Evolutionary conservation across 1,284 basidiomycete genomes (phyloP).

Genomic region (Ceratobasidium papillatum): DNA sequence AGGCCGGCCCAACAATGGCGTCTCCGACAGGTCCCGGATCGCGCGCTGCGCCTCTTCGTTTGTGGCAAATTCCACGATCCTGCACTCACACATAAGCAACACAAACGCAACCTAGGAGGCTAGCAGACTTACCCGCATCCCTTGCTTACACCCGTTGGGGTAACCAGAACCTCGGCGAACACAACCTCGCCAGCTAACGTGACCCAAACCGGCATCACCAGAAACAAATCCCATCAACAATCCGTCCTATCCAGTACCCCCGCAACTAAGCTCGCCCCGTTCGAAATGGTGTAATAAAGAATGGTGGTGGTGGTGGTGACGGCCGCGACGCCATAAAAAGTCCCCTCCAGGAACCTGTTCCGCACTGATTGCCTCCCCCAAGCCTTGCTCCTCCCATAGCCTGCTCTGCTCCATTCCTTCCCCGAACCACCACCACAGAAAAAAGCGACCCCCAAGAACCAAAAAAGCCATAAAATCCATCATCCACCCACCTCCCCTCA

Average conservation of each 20-base stretch:
- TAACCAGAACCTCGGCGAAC: conserved; percentile 97
- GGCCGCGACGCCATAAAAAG: conserved; percentile 39
- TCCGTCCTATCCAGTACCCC: conserved; percentile 43
- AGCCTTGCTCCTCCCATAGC: not conserved
- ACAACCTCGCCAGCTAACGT: conserved; percentile 95
- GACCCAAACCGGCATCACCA: conserved; percentile 61
- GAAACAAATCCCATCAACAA: conserved; percentile 46
- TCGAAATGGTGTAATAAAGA: conserved; percentile 34
- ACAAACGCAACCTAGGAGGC: conserved; percentile 37
- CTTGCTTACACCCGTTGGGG: conserved; percentile 95
- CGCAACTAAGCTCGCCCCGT: conserved; percentile 40
- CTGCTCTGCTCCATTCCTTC: conserved; percentile 1
- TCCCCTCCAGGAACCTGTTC: conserved; percentile 34
- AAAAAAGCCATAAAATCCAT: conserved; percentile 55
- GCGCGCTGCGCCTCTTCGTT: conserved; percentile 86
- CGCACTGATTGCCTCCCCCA: not conserved
- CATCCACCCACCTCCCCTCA: conserved; percentile 98
- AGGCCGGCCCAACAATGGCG: conserved; percentile 85
- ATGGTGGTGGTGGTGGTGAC: conserved; percentile 33
- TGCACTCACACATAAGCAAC: conserved; percentile 50
- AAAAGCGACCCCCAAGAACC: conserved; percentile 60
- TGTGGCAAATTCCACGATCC: conserved; percentile 91
- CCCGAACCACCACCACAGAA: conserved; percentile 30
- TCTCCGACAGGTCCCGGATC: conserved; percentile 88
- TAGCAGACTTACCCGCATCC: conserved; percentile 93